A percentile compares a stretch with the other conserved stretches of the same genome.
phyloP scores from a whole-genome alignment of 192 early-diverging fungal species.

The Coemansia sp. region DNA sequence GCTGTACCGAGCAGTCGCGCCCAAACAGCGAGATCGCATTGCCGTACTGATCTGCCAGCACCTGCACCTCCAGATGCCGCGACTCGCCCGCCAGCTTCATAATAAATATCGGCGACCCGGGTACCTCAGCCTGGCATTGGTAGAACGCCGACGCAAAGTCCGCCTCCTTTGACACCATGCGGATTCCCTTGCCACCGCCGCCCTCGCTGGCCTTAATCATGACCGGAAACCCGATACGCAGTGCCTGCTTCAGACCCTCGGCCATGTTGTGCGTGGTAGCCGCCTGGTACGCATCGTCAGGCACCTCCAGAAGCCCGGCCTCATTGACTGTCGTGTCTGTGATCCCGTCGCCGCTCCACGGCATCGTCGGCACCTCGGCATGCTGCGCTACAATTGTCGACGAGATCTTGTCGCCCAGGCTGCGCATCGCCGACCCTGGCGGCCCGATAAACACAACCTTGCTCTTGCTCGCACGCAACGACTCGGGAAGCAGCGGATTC shows the following conservation, averaged over 20 bases:
- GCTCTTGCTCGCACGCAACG: slow-evolving; percentile 73
- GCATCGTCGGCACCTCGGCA: slow-evolving; percentile 94
- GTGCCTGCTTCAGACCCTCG: slow-evolving; percentile 81
- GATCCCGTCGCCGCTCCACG: slow-evolving; percentile 91
- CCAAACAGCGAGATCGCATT: slow-evolving; percentile 99
- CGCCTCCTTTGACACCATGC: slow-evolving; percentile 77
- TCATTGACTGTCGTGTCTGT: slow-evolving; percentile 66
- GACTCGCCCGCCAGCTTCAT: slow-evolving; percentile 96
- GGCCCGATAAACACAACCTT: slow-evolving; percentile 96
- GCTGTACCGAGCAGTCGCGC: slow-evolving; percentile 96
- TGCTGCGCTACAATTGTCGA: slow-evolving; percentile 99
- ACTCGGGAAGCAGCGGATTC: slow-evolving; percentile 93
- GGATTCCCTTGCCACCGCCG: slow-evolving; percentile 98
- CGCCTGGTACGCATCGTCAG: slow-evolving; percentile 72
- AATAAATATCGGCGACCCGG: slow-evolving; percentile 97
- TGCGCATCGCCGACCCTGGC: slow-evolving; percentile 94
- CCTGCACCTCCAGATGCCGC: slow-evolving; percentile 95
- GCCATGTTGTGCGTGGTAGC: slow-evolving; percentile 86
- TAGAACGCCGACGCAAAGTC: slow-evolving; percentile 76
- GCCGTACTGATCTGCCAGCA: slow-evolving; percentile 94
- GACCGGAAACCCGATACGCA: slow-evolving; percentile 91
- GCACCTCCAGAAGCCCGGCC: slow-evolving; percentile 76
- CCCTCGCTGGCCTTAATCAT: slow-evolving; percentile 99
- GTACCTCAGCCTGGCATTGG: slow-evolving; percentile 93
- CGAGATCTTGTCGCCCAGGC: slow-evolving; percentile 99